Percentiles rank a stretch among this genome's conserved stretches.
These are phyloP conservation scores for Hysterium pulicare DNA, from an alignment of 2,329 filamentous ascomycete genomes.

Conservation along the genomic window DNA sequence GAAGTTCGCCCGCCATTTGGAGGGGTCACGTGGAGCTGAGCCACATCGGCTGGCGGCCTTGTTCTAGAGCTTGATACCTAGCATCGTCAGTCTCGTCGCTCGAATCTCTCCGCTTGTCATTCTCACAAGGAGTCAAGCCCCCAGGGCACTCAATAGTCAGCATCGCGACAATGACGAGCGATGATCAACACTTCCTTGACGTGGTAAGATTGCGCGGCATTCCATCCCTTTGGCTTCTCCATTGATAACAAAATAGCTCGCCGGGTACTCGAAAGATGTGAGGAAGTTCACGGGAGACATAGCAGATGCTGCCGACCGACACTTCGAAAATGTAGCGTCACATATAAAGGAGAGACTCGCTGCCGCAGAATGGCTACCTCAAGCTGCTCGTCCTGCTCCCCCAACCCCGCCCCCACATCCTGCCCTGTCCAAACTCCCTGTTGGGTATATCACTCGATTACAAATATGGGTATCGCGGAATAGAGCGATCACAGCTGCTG, in stretches of 20 bases:
- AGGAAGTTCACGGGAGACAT: conserved; percentile 67
- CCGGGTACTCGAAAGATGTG: conserved; percentile 62
- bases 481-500: conserved; percentile 67
- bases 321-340: conserved; percentile 73
- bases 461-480: conserved; percentile 71
- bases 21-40: too few species aligned
- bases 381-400: conserved; percentile 60
- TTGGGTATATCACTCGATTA: conserved; percentile 53
- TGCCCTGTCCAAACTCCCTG: conserved; percentile 31
- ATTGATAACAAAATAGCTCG: conserved; percentile 41
- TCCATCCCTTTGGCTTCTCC: conserved; percentile 1
- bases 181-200: conserved; percentile 76
- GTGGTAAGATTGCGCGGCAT: conserved; percentile 53
- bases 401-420: conserved; percentile 45
- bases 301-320: conserved; percentile 75
- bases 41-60: too few species aligned
- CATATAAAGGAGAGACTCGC: conserved; percentile 67
- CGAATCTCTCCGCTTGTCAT: too few species aligned
- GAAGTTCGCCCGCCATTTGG: too few species aligned
- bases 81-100: too few species aligned
- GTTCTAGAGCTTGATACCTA: too few species aligned
- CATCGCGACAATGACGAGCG: conserved; percentile 70
- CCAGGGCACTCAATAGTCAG: too few species aligned
- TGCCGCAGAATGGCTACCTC: conserved; percentile 68
- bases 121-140: too few species aligned